Conservation (phyloP, 2,329 filamentous ascomycete species). For the Fusarium foetens region DNA sequence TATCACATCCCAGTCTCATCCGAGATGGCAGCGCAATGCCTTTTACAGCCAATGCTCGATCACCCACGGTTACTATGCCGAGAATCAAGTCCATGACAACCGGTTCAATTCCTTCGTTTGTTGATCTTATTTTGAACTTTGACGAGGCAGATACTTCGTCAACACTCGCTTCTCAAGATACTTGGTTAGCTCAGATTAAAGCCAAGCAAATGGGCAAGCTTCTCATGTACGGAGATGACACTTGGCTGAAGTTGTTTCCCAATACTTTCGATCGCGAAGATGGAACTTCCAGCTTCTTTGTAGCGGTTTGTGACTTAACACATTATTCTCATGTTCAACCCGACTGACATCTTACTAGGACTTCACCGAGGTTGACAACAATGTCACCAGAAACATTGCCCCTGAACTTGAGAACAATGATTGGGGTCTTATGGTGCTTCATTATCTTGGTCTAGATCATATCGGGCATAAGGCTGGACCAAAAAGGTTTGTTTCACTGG, state of each 20-base stretch:
- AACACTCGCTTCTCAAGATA: slow-evolving; percentile 87
- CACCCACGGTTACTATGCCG: slow-evolving; percentile 98
- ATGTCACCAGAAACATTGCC: slow-evolving; percentile 91
- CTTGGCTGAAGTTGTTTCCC: slow-evolving; percentile 97
- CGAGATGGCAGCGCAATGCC: slow-evolving; percentile 84
- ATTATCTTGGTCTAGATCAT: slow-evolving; percentile 95
- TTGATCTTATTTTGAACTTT: slow-evolving; percentile 96
- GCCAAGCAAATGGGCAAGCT: slow-evolving; percentile 77
- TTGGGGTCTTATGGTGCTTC: slow-evolving; percentile 93
- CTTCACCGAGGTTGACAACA: slow-evolving; percentile 97
- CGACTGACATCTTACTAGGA: slow-evolving; percentile 65
- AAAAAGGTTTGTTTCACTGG: slow-evolving; percentile 65
- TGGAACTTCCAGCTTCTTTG: slow-evolving; percentile 97
- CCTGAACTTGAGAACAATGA: slow-evolving; percentile 79
- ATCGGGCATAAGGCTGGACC: slow-evolving; percentile 98
- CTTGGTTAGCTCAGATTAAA: slow-evolving; percentile 94
- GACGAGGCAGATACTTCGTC: slow-evolving; percentile 94
- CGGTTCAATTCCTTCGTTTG: slow-evolving; percentile 96
- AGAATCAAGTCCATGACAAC: slow-evolving; percentile 97
- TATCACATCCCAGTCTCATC: slow-evolving; percentile 72
- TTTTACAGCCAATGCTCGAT: slow-evolving; percentile 95
- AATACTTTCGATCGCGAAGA: slow-evolving; percentile 86
- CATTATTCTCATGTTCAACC: background rate
- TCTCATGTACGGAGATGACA: slow-evolving; percentile 97
- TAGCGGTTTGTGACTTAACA: slow-evolving; percentile 76